A percentile compares a stretch with the other conserved stretches of the same genome.
Conservation (phyloP, 176 grass and related monocot genomes). For the Oryza meridionalis region DNA sequence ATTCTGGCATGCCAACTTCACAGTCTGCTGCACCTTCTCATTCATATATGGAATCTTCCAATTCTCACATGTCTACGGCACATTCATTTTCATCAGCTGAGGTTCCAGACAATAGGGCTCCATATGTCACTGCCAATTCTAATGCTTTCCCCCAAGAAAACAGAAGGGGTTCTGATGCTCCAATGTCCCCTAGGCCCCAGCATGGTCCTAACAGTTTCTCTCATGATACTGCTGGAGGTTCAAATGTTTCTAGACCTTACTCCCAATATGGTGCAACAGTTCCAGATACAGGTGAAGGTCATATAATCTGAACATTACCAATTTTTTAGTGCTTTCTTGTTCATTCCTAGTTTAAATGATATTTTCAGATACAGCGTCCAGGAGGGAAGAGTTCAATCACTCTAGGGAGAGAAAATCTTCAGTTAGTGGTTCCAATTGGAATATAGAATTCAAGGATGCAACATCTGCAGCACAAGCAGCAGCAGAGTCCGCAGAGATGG, state of each 20-base stretch:
- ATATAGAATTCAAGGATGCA: constrained; percentile 91
- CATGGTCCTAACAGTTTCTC: constrained; percentile 37
- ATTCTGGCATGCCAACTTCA: constrained; percentile 43
- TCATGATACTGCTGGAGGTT: constrained; percentile 40
- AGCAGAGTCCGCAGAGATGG: constrained; percentile 87
- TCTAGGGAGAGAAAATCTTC: constrained; percentile 58
- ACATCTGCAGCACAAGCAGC: constrained; percentile 89
- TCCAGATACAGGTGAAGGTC: constrained; percentile 40
- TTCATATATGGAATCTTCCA: constrained; percentile 37
- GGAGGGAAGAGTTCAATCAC: constrained; percentile 45
- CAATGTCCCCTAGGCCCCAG: constrained; percentile 39
- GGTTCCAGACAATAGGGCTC: constrained; percentile 27
- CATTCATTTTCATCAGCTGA: constrained; percentile 33
- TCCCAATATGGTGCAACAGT: constrained; percentile 36
- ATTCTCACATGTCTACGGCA: constrained; percentile 18
- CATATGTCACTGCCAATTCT: constrained; percentile 17
- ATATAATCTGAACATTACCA: constrained; percentile 10
- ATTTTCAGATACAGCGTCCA: constrained; percentile 40
- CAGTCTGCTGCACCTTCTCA: constrained; percentile 28
- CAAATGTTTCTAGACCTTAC: constrained; percentile 43
- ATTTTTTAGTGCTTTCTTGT: constrained; percentile 28
- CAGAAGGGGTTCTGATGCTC: constrained; percentile 26
- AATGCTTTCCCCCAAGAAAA: constrained; percentile 44
- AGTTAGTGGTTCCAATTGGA: constrained; percentile 56
- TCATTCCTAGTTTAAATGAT: constrained; percentile 7